Evolutionary conservation across 768 basidiomycete genomes (phyloP).

Genomic region (Cantharellus anzutake): DNA sequence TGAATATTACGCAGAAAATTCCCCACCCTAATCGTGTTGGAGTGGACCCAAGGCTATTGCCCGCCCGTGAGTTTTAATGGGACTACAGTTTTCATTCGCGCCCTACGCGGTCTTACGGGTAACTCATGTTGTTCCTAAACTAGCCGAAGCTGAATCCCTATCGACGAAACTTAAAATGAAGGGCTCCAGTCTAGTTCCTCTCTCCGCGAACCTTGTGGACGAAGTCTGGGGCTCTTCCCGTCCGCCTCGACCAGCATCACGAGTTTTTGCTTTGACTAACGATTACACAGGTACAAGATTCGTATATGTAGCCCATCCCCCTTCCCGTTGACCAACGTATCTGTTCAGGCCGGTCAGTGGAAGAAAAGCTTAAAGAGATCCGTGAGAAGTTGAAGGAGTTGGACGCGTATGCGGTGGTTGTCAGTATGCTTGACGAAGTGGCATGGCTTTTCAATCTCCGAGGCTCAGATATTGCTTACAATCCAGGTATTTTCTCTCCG

Average conservation of each 20-base stretch:
- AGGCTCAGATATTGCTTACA: slow-evolving; percentile 81
- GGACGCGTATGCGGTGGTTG: slow-evolving; percentile 39
- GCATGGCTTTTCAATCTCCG: slow-evolving; percentile 90
- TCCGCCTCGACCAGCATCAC: slow-evolving; percentile 47
- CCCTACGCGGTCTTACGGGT: neutral
- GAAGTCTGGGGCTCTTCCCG: slow-evolving; percentile 48
- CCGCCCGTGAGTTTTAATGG: slow-evolving; percentile 29
- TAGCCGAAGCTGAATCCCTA: slow-evolving; percentile 49
- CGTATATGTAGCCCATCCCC: neutral
- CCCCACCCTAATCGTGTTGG: slow-evolving; percentile 40
- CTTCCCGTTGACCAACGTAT: neutral
- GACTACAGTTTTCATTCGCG: neutral
- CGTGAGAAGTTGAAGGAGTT: slow-evolving; percentile 45
- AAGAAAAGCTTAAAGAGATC: slow-evolving; percentile 46
- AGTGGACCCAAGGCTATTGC: slow-evolving; percentile 62
- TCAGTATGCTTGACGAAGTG: slow-evolving; percentile 85
- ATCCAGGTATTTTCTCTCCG: slow-evolving; percentile 30
- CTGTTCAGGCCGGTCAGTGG: slow-evolving; percentile 33
- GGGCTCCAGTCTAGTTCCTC: slow-evolving; percentile 45
- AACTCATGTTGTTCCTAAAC: neutral
- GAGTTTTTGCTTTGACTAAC: slow-evolving; percentile 47
- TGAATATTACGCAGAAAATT: neutral
- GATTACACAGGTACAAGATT: slow-evolving; percentile 42
- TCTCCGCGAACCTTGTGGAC: slow-evolving; percentile 59
- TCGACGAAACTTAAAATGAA: slow-evolving; percentile 32